Conservation (phyloP, 441 rosid genomes). For the Erodium moschatum region DNA sequence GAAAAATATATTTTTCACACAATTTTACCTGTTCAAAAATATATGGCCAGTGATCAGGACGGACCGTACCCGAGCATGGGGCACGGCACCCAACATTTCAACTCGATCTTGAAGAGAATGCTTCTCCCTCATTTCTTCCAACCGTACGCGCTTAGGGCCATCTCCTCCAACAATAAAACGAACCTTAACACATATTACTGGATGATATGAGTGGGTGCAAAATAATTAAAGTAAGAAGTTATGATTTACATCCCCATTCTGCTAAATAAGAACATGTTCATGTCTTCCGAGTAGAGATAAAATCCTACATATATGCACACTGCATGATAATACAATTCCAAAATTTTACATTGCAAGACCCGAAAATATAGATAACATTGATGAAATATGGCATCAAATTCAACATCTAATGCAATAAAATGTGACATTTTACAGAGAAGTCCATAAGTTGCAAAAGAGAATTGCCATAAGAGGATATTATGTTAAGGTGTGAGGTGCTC, state of each 20-base stretch:
- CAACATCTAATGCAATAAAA: not conserved
- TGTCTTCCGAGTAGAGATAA: not conserved
- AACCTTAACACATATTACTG: conserved; percentile 43
- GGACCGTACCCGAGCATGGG: conserved; percentile 80
- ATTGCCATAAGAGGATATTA: not conserved
- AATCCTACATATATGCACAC: not conserved
- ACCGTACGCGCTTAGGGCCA: conserved; percentile 84
- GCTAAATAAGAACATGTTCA: not conserved
- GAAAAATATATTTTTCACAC: not conserved
- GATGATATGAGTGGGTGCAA: conserved; percentile 17
- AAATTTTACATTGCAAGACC: not conserved
- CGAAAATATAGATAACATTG: not conserved
- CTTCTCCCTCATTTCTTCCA: conserved; percentile 97
- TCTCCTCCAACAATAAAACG: conserved; percentile 91
- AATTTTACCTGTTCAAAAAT: conserved; percentile 74
- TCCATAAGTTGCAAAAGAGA: not conserved
- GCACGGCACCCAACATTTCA: conserved; percentile 92
- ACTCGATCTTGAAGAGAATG: conserved; percentile 97
- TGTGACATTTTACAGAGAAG: not conserved
- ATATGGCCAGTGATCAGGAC: conserved; percentile 84
- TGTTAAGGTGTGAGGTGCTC: not conserved
- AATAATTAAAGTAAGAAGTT: not conserved
- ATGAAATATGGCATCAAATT: not conserved
- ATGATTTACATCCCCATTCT: not conserved
- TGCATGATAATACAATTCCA: not conserved